Evolutionary conservation across 2,329 filamentous ascomycete genomes (phyloP), one percentile per base, ranked within the genome.

Genomic region (Aspergillus tamarii): DNA sequence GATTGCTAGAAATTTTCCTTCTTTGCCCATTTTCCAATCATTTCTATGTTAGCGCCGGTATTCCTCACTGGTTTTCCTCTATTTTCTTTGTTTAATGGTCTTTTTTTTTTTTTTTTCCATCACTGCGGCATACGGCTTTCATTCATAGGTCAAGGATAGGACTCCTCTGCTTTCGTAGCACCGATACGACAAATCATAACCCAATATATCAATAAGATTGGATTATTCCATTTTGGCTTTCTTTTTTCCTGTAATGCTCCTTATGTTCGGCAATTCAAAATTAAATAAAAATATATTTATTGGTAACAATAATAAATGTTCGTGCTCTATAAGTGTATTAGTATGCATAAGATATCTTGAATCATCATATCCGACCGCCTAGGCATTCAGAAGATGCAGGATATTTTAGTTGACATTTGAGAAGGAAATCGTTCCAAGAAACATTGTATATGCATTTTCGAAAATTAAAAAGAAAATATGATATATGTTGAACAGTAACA

Each of bases 181-280:
- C 61, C 66, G 66, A 70, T 65, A 73, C 63, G 69, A 73, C 68
- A 67, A 73, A 72, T 71, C 69, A 73, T 71, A 71, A 73, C 66
- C 64, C 63, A 52, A 56, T 65, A 68, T 66, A 61, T 54, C 61
- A 59, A 36, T 14, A 52, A 34, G 41, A 53, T 46, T 54, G 56
- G 55, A 58, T 23, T 16, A 23, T 54, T 36, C 36, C 23, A n/a
- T 57, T 34, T 46, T 56, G 10, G 34, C 4, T 4, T 8, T n/a
- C n/a, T 14, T 36, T 34, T 45, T n/a, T 4, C 19, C 11, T 55
- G 32, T 39, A 55, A 19, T 7, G 4, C 30, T 53, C 11, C 8
- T 9, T 32, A 36, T n/a, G 5, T 39, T 39, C 5, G 10, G 12
- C 3, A n/a, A 16, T 23, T 23, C n/a, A 5, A 21, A 14, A 21